Evolutionary conservation across 2,329 filamentous ascomycete species (phyloP).

Genomic region (Penicillium decumbens): DNA sequence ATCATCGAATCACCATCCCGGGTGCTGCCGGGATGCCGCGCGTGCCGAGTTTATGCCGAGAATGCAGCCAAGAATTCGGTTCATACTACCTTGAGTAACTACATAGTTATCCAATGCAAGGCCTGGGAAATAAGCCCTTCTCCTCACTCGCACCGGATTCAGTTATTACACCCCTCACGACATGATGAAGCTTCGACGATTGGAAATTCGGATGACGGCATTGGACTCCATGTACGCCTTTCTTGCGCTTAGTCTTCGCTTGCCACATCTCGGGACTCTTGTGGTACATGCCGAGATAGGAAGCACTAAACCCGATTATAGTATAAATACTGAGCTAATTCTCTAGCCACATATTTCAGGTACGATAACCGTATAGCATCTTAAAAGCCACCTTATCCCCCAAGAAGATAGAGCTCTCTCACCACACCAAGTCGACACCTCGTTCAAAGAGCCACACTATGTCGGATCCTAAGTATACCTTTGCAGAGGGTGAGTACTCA

Average conservation of each 20-base stretch:
- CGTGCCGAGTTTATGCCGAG: too few species aligned
- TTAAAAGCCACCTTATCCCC: background rate
- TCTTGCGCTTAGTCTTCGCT: background rate
- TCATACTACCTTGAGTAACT: too few species aligned
- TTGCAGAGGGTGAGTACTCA: conserved; percentile 24
- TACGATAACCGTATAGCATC: background rate
- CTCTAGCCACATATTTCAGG: background rate
- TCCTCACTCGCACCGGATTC: too few species aligned
- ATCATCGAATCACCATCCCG: too few species aligned
- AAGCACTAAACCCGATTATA: background rate
- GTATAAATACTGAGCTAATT: too few species aligned
- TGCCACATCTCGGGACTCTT: background rate
- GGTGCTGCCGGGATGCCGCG: too few species aligned
- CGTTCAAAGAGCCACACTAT: background rate
- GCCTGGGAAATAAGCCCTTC: too few species aligned
- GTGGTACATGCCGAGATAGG: background rate
- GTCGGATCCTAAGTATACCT: conserved; percentile 22
- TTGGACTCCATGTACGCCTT: background rate
- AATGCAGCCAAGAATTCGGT: too few species aligned
- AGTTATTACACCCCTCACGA: too few species aligned
- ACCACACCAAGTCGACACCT: background rate
- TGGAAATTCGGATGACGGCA: background rate
- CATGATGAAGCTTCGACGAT: too few species aligned
- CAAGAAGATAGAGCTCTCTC: background rate
- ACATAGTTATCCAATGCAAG: too few species aligned